A percentile compares a stretch with the other conserved stretches of the same genome.
phyloP scores from a whole-genome alignment of 768 basidiomycete genomes.

The Sporobolomyces roseus region DNA sequence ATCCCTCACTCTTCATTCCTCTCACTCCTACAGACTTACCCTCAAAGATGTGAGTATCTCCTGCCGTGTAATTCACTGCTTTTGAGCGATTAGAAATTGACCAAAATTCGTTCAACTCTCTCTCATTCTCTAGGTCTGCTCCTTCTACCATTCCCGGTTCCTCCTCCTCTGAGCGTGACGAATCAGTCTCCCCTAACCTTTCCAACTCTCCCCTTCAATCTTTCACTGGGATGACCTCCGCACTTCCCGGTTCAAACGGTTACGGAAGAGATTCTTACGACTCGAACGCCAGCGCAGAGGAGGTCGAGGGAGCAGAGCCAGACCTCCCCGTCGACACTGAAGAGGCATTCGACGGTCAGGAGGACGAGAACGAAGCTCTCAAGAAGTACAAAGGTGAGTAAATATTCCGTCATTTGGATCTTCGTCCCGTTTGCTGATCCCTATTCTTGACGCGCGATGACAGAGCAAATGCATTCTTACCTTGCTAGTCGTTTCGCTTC shows the following conservation, averaged over 20 bases:
- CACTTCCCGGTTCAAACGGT: conserved; percentile 6
- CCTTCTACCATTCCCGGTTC: conserved; percentile 4
- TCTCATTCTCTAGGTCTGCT: conserved; percentile 11
- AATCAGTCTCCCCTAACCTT: neutral
- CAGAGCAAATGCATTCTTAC: conserved; percentile 31
- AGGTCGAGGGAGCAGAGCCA: too few relatives aligned
- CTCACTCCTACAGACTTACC: too few relatives aligned
- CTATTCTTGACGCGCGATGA: neutral
- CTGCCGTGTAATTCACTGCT: too few relatives aligned
- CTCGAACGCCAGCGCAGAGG: neutral
- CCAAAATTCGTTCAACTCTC: neutral
- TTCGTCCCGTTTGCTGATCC: neutral
- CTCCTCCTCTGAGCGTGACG: neutral
- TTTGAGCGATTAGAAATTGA: too few relatives aligned
- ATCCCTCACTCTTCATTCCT: neutral
- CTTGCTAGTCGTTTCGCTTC: conserved; percentile 20
- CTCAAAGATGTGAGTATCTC: too few relatives aligned
- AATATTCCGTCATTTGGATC: neutral
- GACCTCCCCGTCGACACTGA: conserved; percentile 3
- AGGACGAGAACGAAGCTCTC: conserved; percentile 18
- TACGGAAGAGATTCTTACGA: conserved; percentile 13
- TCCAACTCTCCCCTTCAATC: conserved; percentile 12
- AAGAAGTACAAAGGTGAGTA: conserved; percentile 28
- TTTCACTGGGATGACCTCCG: neutral
- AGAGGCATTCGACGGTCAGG: neutral